Evolutionary conservation across 2,329 filamentous ascomycete species (phyloP).

Genomic region (Thermoascus crustaceus): DNA sequence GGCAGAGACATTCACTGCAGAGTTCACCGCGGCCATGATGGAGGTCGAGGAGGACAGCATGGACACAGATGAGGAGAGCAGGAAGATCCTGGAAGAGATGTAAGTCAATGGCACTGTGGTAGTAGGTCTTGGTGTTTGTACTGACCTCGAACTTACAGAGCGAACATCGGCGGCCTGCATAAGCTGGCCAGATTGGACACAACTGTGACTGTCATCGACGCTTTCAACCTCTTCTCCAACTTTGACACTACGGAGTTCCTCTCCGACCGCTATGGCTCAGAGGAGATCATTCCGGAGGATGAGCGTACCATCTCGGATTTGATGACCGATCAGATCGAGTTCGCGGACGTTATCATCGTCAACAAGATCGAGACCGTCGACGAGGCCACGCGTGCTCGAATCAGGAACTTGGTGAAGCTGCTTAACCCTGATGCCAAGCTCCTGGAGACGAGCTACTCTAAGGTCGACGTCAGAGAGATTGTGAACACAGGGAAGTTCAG

Average conservation of each 20-base stretch:
- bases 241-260: conserved; percentile 64
- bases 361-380: conserved; percentile 62
- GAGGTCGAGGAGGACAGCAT: conserved; percentile 41
- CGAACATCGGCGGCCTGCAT: conserved; percentile 55
- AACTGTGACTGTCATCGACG: conserved; percentile 64
- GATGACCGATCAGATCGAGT: conserved; percentile 71
- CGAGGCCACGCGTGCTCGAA: conserved; percentile 36
- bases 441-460: conserved; percentile 51
- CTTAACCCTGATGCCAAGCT: conserved; percentile 62
- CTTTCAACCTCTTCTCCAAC: conserved; percentile 63
- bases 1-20: conserved; percentile 61
- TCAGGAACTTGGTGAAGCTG: conserved; percentile 48
- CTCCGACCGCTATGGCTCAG: conserved; percentile 50
- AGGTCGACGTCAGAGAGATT: conserved; percentile 54
- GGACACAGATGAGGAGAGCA: conserved; percentile 35
- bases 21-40: conserved; percentile 42
- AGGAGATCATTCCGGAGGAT: conserved; percentile 58
- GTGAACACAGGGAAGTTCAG: conserved; percentile 59
- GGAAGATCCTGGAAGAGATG: conserved; percentile 40
- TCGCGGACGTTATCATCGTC: conserved; percentile 63
- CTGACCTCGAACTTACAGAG: conserved; percentile 22
- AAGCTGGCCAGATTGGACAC: conserved; percentile 61
- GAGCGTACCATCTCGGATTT: conserved; percentile 66
- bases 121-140: conserved; percentile 11
- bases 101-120: conserved; percentile 23